Base-by-base conservation (phyloP, 495 filamentous ascomycete genomes). In the Bacidia rubella region DNA sequence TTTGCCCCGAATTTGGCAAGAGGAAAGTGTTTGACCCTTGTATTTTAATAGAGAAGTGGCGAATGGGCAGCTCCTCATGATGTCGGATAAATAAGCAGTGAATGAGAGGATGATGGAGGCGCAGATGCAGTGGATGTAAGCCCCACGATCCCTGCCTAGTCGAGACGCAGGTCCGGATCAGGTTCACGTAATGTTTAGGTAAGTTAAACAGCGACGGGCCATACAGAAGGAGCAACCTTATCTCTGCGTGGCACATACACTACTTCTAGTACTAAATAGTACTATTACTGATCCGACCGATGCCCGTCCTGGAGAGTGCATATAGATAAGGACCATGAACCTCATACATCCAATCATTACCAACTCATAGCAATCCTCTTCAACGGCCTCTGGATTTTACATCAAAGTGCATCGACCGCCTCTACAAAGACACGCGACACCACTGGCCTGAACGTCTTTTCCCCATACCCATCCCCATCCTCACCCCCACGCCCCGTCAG, bases 141-240 rank as follows among this genome's bases (percentile, higher is more conserved):
- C 5, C 7, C 29, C 7, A 15, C 5, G 7, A 15, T 7, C 15
- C 7, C 15, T 7, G 29, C 29, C 29, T 35, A 35, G 29, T 35
- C 7, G 7, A 35, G 26, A 2, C 32, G 10, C 23, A 29, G 23
- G 23, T 49, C 9, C 20, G 24, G 3, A 44, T 3, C 0, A 26
- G 29, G 1, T 17, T 26, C 23, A 58, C 56, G 52, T 58, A 47
- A 54, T 42, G 42, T 54, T 58, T 58, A 58, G 26, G 56, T 58
- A 58, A 58, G 22, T 38, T 15, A 32, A 58, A 58, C 25, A 2
- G 7, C 12, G 1, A 27, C 11, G 19, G 46, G 19, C 56, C 56
- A 58, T 21, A 51, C 47, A 58, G 29, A 51, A 19, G 3, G n/a
- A 35, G 10, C 21, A 54, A 51, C 41, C 56, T 58, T 58, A 58